phyloP scores from a whole-genome alignment of 768 basidiomycete species.

The Leccinum aurantiacum region DNA sequence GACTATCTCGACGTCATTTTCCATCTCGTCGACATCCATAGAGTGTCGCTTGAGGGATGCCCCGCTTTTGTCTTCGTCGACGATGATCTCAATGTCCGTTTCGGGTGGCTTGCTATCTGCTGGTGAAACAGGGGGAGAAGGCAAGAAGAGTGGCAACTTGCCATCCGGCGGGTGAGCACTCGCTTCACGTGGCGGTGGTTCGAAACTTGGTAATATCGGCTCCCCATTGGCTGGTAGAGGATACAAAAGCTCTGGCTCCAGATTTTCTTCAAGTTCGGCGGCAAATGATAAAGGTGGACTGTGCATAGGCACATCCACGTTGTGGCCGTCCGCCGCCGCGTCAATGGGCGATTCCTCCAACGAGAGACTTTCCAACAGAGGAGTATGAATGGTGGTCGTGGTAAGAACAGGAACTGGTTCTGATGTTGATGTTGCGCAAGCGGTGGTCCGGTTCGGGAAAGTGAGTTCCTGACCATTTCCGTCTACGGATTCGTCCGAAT shows the following conservation, averaged over 20 bases:
- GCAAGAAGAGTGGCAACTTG: conserved; percentile 47
- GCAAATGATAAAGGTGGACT: conserved; percentile 16
- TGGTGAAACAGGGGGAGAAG: conserved; percentile 43
- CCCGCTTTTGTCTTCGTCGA: conserved; percentile 4
- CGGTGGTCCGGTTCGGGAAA: conserved; percentile 9
- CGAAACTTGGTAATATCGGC: conserved; percentile 6
- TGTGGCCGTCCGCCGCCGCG: conserved; percentile 1
- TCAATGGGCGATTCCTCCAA: conserved; percentile 17
- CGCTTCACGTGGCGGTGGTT: conserved; percentile 13
- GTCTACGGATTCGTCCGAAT: conserved; percentile 22
- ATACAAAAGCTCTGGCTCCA: conserved; percentile 10
- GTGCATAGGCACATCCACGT: conserved; percentile 24
- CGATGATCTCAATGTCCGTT: conserved; percentile 21
- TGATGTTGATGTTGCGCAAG: conserved; percentile 5
- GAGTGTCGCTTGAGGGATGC: conserved; percentile 25
- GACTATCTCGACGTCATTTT: not conserved
- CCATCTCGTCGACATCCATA: conserved; percentile 15
- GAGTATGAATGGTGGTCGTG: conserved; percentile 19
- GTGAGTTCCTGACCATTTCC: conserved; percentile 11
- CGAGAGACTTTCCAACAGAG: conserved; percentile 22
- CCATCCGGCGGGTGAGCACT: conserved; percentile 13
- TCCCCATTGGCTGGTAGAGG: conserved; percentile 5
- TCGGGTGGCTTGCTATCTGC: conserved; percentile 19
- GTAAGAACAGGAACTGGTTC: conserved; percentile 8
- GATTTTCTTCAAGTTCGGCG: conserved; percentile 8